phyloP scores from a whole-genome alignment of 2,329 filamentous ascomycete species.

The Arthrobotrys iridis region DNA sequence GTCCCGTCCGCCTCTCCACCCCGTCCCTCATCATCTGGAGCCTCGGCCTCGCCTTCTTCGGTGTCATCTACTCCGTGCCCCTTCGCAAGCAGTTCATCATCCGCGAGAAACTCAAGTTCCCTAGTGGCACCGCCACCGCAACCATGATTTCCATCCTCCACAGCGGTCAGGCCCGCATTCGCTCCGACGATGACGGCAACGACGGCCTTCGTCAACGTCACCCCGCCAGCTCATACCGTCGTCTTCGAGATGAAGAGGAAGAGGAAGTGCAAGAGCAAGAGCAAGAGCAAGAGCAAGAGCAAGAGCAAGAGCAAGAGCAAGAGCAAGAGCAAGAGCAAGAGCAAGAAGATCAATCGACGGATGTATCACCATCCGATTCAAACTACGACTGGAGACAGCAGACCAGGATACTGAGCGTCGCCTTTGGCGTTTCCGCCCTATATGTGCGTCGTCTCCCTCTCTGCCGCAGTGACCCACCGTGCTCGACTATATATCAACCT shows the following conservation, averaged over 20 bases:
- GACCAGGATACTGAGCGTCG: conserved; percentile 69
- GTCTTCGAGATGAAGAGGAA: conserved; percentile 16
- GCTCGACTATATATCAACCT: no score
- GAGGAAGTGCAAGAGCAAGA: conserved; percentile 7
- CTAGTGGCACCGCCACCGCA: conserved; percentile 93
- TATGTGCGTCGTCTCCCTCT: no score
- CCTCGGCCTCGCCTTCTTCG: conserved; percentile 92
- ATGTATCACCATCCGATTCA: conserved; percentile 57
- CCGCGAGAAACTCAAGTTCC: conserved; percentile 89
- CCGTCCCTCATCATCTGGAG: conserved; percentile 89
- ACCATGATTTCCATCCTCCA: conserved; percentile 92
- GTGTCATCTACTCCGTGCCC: conserved; percentile 94
- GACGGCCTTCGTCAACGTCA: conserved; percentile 58
- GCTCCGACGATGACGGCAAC: no score
- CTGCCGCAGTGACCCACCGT: no score
- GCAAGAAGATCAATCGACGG: no score
- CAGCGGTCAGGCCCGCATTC: conserved; percentile 60
- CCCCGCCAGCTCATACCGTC: conserved; percentile 45
- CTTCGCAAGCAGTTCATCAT: conserved; percentile 88
- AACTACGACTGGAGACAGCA: conserved; percentile 70
- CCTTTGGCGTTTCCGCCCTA: conserved; percentile 70
- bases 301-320: background rate
- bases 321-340: conserved; percentile 15
- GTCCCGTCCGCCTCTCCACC: conserved; percentile 76
- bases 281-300: conserved; percentile 22